Conservation (phyloP, 192 early-diverging fungal species). For the Gryganskiella cystojenkinii region DNA sequence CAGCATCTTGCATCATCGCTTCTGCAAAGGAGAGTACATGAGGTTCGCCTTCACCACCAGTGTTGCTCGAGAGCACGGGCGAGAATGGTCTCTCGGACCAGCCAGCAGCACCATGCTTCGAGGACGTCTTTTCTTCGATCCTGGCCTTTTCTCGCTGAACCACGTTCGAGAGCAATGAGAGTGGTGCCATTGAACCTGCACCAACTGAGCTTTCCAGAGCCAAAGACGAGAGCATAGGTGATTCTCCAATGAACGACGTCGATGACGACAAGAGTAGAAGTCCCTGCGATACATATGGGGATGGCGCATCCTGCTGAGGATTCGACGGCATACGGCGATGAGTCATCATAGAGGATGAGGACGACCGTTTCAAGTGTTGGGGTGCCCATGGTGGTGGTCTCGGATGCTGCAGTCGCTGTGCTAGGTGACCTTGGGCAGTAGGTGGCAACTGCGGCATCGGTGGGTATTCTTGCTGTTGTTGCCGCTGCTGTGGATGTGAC, state of each 20-base stretch:
- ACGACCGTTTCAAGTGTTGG: conserved; percentile 20
- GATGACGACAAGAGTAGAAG: conserved; percentile 32
- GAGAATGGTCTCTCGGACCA: conserved; percentile 48
- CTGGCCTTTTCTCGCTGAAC: conserved; percentile 47
- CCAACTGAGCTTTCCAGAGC: conserved; percentile 2
- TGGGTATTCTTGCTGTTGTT: too few relatives aligned
- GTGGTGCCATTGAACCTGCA: conserved; percentile 3
- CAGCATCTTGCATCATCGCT: background rate
- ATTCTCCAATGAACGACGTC: conserved; percentile 38
- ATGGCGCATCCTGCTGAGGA: conserved; percentile 4
- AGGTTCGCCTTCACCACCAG: background rate
- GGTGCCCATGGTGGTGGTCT: conserved; percentile 43
- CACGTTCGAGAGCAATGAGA: conserved; percentile 34
- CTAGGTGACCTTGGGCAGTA: too few relatives aligned
- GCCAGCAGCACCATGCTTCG: conserved; percentile 31
- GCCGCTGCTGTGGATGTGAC: too few relatives aligned
- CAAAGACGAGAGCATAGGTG: conserved; percentile 21
- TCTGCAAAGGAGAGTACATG: conserved; percentile 6
- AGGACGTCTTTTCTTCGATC: conserved; percentile 37
- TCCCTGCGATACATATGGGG: background rate
- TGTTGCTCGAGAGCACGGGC: conserved; percentile 23
- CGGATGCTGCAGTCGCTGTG: conserved; percentile 10
- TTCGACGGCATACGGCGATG: conserved; percentile 34
- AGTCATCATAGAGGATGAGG: conserved; percentile 18
- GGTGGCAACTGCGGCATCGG: too few relatives aligned